Conservation (phyloP, 441 rosid species). For the Theobroma grandiflorum region DNA sequence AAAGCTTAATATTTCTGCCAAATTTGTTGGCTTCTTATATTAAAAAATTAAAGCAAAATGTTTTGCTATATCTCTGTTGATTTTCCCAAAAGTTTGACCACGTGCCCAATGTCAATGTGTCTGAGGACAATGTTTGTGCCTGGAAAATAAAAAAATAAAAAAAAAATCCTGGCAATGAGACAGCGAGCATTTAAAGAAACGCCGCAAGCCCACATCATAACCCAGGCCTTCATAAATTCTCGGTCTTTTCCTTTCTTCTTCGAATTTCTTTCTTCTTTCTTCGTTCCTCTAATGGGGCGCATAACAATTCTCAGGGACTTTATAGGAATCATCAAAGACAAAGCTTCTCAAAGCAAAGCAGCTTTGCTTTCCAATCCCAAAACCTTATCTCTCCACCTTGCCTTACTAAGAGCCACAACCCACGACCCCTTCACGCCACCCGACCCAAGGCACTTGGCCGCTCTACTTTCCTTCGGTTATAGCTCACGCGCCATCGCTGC, state of each 20-base stretch:
- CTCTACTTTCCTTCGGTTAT: constrained; percentile 64
- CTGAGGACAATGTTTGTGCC: background rate
- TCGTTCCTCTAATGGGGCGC: constrained; percentile 49
- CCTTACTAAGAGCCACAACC: constrained; percentile 82
- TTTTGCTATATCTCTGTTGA: background rate
- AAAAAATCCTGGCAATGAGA: background rate
- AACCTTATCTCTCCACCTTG: constrained; percentile 50
- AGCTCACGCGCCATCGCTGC: constrained; percentile 79
- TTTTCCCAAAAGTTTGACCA: background rate
- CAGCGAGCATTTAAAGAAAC: background rate
- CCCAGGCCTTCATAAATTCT: background rate
- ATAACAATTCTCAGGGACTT: constrained; percentile 57
- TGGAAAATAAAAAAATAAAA: no score
- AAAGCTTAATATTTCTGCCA: background rate
- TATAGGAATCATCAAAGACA: constrained; percentile 74
- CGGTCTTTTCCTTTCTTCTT: background rate
- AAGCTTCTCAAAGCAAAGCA: constrained; percentile 82
- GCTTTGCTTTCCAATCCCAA: constrained; percentile 58
- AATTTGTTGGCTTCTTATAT: background rate
- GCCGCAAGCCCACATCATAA: background rate
- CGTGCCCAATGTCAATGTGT: background rate
- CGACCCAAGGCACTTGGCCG: constrained; percentile 54
- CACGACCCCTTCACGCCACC: constrained; percentile 74
- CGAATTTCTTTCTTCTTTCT: background rate
- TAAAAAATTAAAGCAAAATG: background rate